Evolutionary conservation across 768 basidiomycete species (phyloP), one percentile per base, ranked within the genome.

Genomic region (Mycena vulgaris): DNA sequence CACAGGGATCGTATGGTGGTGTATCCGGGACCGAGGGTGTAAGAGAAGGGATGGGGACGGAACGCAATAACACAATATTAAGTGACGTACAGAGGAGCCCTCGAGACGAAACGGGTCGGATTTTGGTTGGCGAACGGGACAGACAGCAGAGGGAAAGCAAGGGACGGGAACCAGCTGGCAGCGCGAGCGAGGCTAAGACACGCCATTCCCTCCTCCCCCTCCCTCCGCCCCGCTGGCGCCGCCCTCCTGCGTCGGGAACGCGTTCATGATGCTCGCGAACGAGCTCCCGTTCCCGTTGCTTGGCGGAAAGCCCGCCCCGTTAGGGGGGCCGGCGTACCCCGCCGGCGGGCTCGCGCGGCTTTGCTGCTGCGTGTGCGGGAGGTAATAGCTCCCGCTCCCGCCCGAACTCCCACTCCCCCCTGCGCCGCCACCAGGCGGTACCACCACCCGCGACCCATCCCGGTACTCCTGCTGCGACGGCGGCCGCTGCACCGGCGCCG

Each of bases 181-280:
- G n/a, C 7, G 19, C 25, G 21, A 17, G 11, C 31, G 31, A 5
- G 19, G 56, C 27, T 23, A 66, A 16, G 64, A 37, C 30, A 11
- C 33, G 30, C 10, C 17, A 23, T 27, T 7, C 5, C 53, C 39
- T 21, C 14, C 51, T 23, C 39, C 57, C 21, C 66, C 66, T 14
- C 48, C 25, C 39, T 52, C 51, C 9, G 21, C 42, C 3, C 42
- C 42, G 42, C n/a, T n/a, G n/a, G 21, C 30, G 35, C 59, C 49
- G 13, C 19, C 39, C 47, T 53, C 56, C 62, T 69, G 68, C 47
- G 68, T 69, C 55, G 68, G 62, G 62, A 69, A 92, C n/a, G 90
- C 90, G 73, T 90, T 88, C 90, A 93, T 89, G 71, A 93, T 91
- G 68, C 87, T 89, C 37, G 90, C 92, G 76, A 92, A 88, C 61